phyloP scores from a whole-genome alignment of 768 basidiomycete species.

The Crepidotus variabilis region DNA sequence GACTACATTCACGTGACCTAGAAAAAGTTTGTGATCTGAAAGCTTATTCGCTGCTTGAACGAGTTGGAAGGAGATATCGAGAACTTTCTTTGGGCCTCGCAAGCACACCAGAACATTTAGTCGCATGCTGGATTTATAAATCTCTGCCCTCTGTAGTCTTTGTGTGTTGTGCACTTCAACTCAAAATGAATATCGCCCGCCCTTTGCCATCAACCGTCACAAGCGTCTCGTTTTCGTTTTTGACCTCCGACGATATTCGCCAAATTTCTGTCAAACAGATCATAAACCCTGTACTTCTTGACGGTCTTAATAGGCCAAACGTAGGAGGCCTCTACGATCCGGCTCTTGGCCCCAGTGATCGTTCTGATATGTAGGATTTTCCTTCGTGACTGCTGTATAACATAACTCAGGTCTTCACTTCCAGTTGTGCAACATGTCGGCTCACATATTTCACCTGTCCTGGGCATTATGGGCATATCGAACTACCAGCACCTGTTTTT shows the following conservation, averaged over 20 bases:
- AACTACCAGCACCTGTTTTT: constrained; percentile 91
- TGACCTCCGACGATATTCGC: constrained; percentile 82
- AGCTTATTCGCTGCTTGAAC: too few species aligned
- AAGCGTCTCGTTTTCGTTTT: constrained; percentile 90
- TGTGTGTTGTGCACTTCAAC: background rate
- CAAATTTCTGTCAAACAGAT: constrained; percentile 98
- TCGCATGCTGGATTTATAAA: background rate
- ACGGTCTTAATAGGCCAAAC: constrained; percentile 86
- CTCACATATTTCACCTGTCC: constrained; percentile 94
- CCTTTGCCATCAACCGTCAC: constrained; percentile 83
- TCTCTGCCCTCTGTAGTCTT: background rate
- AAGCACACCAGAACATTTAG: too few species aligned
- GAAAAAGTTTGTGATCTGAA: too few species aligned
- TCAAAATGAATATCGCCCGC: constrained; percentile 83
- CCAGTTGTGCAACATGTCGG: constrained; percentile 90
- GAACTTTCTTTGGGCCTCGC: too few species aligned
- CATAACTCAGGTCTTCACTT: constrained; percentile 12
- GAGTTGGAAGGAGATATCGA: too few species aligned
- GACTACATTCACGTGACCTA: too few species aligned
- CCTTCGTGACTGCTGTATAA: constrained; percentile 1
- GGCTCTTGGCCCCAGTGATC: constrained; percentile 85
- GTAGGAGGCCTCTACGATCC: constrained; percentile 93
- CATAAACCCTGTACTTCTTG: constrained; percentile 87
- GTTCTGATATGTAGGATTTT: constrained; percentile 80
- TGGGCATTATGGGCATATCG: constrained; percentile 97